Evolutionary conservation across 768 basidiomycete species (phyloP).

Genomic region (Dentipellis sp.): DNA sequence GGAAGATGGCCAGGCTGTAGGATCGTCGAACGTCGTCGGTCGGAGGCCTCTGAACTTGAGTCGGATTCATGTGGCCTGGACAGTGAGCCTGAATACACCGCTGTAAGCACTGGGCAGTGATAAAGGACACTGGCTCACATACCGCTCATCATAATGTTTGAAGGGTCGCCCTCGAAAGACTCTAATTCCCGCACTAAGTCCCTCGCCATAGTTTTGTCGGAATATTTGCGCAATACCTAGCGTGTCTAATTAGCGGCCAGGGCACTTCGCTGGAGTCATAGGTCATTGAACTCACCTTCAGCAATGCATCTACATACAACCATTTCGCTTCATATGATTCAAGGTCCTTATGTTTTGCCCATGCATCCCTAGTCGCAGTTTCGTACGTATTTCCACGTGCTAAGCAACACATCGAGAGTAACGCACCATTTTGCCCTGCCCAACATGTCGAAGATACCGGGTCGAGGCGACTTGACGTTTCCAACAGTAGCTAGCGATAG

Average conservation of each 20-base stretch:
- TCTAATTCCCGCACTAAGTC: constrained; percentile 72
- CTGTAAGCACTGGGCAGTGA: neutral
- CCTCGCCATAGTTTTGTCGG: constrained; percentile 71
- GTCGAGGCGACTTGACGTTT: constrained; percentile 70
- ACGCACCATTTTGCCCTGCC: constrained; percentile 87
- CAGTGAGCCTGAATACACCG: neutral
- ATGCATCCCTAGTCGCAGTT: constrained; percentile 64
- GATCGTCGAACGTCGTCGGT: constrained; percentile 13
- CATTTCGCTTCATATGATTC: constrained; percentile 76
- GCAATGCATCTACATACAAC: constrained; percentile 79
- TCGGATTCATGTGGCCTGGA: constrained; percentile 36
- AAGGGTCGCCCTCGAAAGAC: constrained; percentile 61
- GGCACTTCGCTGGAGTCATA: neutral
- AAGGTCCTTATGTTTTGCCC: constrained; percentile 87
- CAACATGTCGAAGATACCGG: constrained; percentile 85
- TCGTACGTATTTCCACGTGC: constrained; percentile 8
- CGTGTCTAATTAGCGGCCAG: neutral
- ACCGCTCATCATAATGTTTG: constrained; percentile 62
- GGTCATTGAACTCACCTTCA: constrained; percentile 46
- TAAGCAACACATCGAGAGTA: constrained; percentile 1
- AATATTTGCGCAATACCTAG: constrained; percentile 73
- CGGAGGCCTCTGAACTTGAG: constrained; percentile 41
- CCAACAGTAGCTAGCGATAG: constrained; percentile 68
- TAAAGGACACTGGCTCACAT: constrained; percentile 10
- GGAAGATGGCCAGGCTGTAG: constrained; percentile 5